Base-by-base conservation (phyloP, 257 asterid genomes). In the Prunella vulgaris region DNA sequence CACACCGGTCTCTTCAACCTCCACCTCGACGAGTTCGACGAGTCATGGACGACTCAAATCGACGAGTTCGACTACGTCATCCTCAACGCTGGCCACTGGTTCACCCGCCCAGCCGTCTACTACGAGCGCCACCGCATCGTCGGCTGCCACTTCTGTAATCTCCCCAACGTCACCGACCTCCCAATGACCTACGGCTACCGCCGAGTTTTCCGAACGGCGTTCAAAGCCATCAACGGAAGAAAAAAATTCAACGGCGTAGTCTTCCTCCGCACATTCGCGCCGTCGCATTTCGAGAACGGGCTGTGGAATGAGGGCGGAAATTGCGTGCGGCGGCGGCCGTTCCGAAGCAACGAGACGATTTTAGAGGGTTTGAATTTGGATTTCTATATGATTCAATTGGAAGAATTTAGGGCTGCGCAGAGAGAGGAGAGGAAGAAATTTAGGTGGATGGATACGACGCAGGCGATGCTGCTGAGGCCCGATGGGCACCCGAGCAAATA, bases 71-170 rank as follows among this genome's bases (percentile, higher is more conserved):
- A 81, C 35, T 85, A 83, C 74, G 54, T 86, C 25, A 77, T 86
- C 77, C 80, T 89, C 80, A 82, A 80, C 44, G 84, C 86, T 10
- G 88, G 95, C 79, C 96, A 88, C 54, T 90, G 97, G 97, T 74
- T 81, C 82, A 74, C 81, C 56, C 87, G 94, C 66, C 1, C 82
- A 27, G 77, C 94, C 85, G 66, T 85, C 60, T 76, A 51, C 83
- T 66, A 76, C 58, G 75, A 83, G 72, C 53, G 32, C 18, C 63
- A 78, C 74, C 82, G 78, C 73, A 13, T 76, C 68, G 74, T 73
- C 28, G 89, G 91, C 42, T 87, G 94, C 79, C 80, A 60, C 56
- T 79, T 18, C 75, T 87, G 94, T 71, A 72, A 78, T 53, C 54
- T 81, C 46, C 82, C 74, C 9, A 78, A 81, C 77, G 30, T 68